Evolutionary conservation across 768 basidiomycete species (phyloP).

Genomic region (Collybia sordida): DNA sequence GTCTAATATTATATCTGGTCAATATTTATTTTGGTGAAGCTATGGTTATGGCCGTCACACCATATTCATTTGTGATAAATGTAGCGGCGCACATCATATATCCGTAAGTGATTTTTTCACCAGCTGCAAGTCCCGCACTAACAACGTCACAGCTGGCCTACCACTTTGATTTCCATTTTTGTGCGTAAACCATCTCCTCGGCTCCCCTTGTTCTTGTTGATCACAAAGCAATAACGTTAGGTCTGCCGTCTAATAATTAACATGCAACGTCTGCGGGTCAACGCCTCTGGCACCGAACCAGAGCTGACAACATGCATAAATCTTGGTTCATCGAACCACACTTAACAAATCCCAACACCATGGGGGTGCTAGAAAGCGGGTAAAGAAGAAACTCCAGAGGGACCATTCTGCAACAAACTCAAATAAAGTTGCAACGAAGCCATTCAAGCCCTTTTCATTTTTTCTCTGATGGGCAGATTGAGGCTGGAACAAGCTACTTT

Average conservation of each 20-base stretch:
- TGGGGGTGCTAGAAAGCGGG: too few species aligned
- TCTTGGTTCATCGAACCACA: too few species aligned
- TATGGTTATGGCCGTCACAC: background rate
- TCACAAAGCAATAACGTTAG: background rate
- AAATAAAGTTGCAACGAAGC: too few species aligned
- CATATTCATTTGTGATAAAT: slow-evolving; percentile 1
- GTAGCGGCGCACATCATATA: slow-evolving; percentile 2
- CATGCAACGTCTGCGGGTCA: background rate
- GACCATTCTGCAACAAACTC: too few species aligned
- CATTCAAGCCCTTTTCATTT: too few species aligned
- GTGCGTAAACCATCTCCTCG: background rate
- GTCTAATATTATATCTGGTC: background rate
- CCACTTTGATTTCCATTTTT: background rate
- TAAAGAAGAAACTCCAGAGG: too few species aligned
- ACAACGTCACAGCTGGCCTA: background rate
- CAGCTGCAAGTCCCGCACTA: too few species aligned
- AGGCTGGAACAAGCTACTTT: too few species aligned
- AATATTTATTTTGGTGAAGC: background rate
- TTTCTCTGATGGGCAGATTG: too few species aligned
- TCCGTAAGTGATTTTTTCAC: background rate
- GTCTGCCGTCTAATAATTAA: slow-evolving; percentile 4
- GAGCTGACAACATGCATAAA: too few species aligned
- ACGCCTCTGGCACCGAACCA: too few species aligned
- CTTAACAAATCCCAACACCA: too few species aligned
- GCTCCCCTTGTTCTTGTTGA: background rate